These are phyloP conservation scores for Trametes sp. DNA, from an alignment of 1,284 basidiomycete species.

Conservation along the genomic window DNA sequence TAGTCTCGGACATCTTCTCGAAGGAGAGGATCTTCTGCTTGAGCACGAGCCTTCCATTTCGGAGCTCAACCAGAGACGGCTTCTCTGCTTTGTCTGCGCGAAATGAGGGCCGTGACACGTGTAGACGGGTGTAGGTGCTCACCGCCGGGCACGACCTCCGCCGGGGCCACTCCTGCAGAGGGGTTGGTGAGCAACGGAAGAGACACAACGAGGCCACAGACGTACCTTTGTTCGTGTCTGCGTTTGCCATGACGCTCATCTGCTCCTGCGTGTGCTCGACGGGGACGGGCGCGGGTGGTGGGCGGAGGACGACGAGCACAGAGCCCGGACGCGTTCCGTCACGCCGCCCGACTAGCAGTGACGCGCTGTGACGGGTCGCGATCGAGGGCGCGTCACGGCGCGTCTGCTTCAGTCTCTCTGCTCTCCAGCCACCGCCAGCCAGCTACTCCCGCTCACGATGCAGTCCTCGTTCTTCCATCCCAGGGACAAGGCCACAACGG, in stretches of 20 bases:
- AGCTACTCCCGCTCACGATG: slow-evolving; percentile 31
- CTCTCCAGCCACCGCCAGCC: background rate
- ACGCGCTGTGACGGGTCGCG: slow-evolving; percentile 34
- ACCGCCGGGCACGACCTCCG: slow-evolving; percentile 19
- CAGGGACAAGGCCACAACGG: slow-evolving; percentile 48
- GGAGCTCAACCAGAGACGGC: slow-evolving; percentile 62
- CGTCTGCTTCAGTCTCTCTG: slow-evolving; percentile 3
- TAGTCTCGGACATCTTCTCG: slow-evolving; percentile 81
- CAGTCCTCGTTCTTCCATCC: slow-evolving; percentile 61
- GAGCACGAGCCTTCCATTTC: slow-evolving; percentile 78
- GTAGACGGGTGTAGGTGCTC: slow-evolving; percentile 14
- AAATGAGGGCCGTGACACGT: slow-evolving; percentile 22
- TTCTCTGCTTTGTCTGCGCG: slow-evolving; percentile 46
- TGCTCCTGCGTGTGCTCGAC: slow-evolving; percentile 2
- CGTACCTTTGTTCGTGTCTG: slow-evolving; percentile 35
- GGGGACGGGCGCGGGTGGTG: slow-evolving; percentile 8
- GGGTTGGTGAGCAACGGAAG: too few species aligned
- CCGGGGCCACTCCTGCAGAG: slow-evolving; percentile 1
- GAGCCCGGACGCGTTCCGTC: slow-evolving; percentile 33
- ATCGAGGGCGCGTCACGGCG: slow-evolving; percentile 27
- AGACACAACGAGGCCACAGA: background rate
- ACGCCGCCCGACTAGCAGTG: slow-evolving; percentile 23
- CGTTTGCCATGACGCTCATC: slow-evolving; percentile 37
- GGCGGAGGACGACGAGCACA: slow-evolving; percentile 21
- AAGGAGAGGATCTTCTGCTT: slow-evolving; percentile 81